These are phyloP conservation scores for Plantago elongata DNA, from an alignment of 257 asterid genomes.

Conservation along the genomic window DNA sequence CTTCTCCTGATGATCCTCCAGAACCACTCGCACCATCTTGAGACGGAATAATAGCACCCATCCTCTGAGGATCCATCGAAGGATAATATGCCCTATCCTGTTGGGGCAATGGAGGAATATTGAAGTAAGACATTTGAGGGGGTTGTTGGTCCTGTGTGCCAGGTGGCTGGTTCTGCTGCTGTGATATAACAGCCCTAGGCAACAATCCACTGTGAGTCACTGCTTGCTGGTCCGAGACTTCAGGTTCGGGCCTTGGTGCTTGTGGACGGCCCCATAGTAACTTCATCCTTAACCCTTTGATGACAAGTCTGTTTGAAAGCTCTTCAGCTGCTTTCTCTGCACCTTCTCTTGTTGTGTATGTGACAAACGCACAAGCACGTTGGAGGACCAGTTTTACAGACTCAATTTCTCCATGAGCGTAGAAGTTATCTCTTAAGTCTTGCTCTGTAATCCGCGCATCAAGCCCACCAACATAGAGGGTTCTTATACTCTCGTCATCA, in stretches of 20 bases:
- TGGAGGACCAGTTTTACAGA: constrained; percentile 83
- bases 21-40: constrained; percentile 74
- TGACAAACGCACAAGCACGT: constrained; percentile 91
- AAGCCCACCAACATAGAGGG: constrained; percentile 91
- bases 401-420: constrained; percentile 94
- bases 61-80: constrained; percentile 96
- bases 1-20: constrained; percentile 51
- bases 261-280: constrained; percentile 96
- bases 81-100: constrained; percentile 80
- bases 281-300: constrained; percentile 86
- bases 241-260: constrained; percentile 61
- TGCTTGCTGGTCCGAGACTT: constrained; percentile 67
- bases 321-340: constrained; percentile 98
- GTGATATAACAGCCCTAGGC: constrained; percentile 88
- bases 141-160: constrained; percentile 54
- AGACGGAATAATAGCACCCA: constrained; percentile 75
- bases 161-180: constrained; percentile 82
- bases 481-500: constrained; percentile 85
- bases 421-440: constrained; percentile 84
- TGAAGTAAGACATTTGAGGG: constrained; percentile 73
- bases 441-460: constrained; percentile 84
- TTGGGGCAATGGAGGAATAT: constrained; percentile 75
- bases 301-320: constrained; percentile 73
- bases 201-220: constrained; percentile 79
- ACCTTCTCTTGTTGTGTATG: constrained; percentile 93